Evolutionary conservation across 345 rosid genomes (phyloP).

Genomic region (Citrus cavaleriei): DNA sequence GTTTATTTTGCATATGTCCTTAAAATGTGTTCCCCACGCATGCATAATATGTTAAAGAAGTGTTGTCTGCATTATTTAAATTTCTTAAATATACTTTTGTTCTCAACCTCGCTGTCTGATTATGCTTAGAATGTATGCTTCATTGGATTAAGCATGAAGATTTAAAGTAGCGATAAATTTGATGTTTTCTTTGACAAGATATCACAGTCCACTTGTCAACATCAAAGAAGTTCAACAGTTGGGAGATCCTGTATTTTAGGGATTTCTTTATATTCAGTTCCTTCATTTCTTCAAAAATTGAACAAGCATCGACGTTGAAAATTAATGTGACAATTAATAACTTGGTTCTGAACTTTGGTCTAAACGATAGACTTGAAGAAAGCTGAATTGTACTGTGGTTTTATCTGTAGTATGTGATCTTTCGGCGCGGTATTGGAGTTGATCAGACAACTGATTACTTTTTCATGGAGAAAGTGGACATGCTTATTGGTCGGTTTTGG

Average conservation of each 20-base stretch:
- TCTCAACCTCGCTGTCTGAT: neutral
- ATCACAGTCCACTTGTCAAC: neutral
- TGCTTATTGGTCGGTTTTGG: constrained; percentile 80
- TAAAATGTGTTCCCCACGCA: neutral
- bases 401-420: constrained; percentile 67
- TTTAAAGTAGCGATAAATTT: neutral
- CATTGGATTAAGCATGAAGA: neutral
- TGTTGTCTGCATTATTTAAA: neutral
- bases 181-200: neutral
- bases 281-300: neutral
- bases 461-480: constrained; percentile 81
- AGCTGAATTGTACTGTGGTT: constrained; percentile 5
- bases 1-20: neutral
- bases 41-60: neutral
- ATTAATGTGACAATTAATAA: neutral
- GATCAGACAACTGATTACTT: constrained; percentile 78
- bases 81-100: neutral
- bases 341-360: neutral
- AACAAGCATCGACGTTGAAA: neutral
- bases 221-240: neutral
- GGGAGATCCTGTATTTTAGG: neutral
- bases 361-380: neutral
- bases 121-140: neutral
- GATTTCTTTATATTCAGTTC: neutral
- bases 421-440: constrained; percentile 89